Evolutionary conservation across 2,329 filamentous ascomycete species (phyloP).

Genomic region (Stagonosporopsis rhizophila): DNA sequence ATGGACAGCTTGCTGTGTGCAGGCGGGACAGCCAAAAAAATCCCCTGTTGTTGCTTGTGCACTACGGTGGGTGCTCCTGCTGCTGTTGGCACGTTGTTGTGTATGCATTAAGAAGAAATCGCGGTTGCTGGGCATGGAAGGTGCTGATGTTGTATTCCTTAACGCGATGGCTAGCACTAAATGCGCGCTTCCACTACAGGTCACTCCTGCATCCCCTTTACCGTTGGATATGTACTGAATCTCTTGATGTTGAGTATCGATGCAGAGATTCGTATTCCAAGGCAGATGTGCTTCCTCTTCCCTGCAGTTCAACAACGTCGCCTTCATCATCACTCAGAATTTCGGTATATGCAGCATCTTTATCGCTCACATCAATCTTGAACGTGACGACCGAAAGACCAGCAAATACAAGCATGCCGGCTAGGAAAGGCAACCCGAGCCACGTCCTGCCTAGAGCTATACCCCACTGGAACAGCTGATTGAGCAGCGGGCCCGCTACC

Average conservation of each 20-base stretch:
- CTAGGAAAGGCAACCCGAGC: slow-evolving; percentile 56
- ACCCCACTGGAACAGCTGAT: slow-evolving; percentile 55
- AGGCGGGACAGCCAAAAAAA: background rate
- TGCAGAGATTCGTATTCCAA: slow-evolving; percentile 11
- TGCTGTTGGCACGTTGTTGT: background rate
- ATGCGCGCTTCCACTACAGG: background rate
- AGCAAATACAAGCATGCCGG: slow-evolving; percentile 32
- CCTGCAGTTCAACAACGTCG: slow-evolving; percentile 9
- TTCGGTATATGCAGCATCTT: slow-evolving; percentile 29
- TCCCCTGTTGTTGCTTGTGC: background rate
- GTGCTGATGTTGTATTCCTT: background rate
- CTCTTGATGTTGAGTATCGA: slow-evolving; percentile 15
- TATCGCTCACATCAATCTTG: slow-evolving; percentile 35
- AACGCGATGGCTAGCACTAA: background rate
- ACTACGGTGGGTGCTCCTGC: background rate
- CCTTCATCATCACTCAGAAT: slow-evolving; percentile 26
- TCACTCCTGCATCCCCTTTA: background rate
- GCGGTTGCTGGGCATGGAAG: background rate
- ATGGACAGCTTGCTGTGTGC: background rate
- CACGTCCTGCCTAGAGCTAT: slow-evolving; percentile 55
- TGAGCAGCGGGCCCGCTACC: slow-evolving; percentile 56
- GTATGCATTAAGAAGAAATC: background rate
- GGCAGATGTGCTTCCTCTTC: slow-evolving; percentile 23
- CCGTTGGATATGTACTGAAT: background rate
- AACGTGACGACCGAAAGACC: slow-evolving; percentile 39